Percentiles rank a stretch among this genome's conserved stretches.
phyloP scores from a whole-genome alignment of 140 eudicot genomes.

The Anethum foeniculum region DNA sequence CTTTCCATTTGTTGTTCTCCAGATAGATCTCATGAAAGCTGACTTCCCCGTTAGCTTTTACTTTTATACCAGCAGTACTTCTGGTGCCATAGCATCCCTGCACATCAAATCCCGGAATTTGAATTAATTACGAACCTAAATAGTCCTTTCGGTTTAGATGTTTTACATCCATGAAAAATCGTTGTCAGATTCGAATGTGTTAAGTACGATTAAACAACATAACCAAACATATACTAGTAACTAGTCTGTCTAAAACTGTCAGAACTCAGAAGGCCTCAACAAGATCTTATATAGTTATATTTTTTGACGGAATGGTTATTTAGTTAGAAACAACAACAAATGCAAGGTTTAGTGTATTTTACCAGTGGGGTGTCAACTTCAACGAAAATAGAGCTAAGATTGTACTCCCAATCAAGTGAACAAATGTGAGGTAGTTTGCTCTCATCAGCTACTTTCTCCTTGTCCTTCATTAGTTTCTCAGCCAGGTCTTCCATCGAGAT shows the following conservation, averaged over 20 bases:
- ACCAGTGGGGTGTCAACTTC: constrained; percentile 47
- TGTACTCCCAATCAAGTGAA: constrained; percentile 50
- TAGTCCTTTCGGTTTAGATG: background rate
- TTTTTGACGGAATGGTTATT: too few relatives aligned
- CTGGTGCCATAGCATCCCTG: constrained; percentile 83
- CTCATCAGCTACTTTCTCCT: constrained; percentile 43
- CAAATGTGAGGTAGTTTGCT: constrained; percentile 49
- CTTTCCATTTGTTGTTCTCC: constrained; percentile 50
- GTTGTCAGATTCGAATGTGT: too few relatives aligned
- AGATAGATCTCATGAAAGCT: constrained; percentile 52
- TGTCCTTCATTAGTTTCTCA: constrained; percentile 56
- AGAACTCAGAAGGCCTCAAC: too few relatives aligned
- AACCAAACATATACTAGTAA: too few relatives aligned
- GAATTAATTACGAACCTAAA: background rate
- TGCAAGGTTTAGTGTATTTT: background rate
- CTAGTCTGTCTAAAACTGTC: too few relatives aligned
- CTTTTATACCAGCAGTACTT: constrained; percentile 59
- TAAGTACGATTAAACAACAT: too few relatives aligned
- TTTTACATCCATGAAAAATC: too few relatives aligned
- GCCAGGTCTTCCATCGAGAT: constrained; percentile 42
- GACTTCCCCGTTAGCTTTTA: constrained; percentile 39
- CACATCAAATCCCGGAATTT: background rate
- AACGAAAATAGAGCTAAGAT: constrained; percentile 56
- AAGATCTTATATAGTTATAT: too few relatives aligned
- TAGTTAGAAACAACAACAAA: background rate